Base-by-base conservation (phyloP, 495 filamentous ascomycete genomes). In the Lophium mytilinum region DNA sequence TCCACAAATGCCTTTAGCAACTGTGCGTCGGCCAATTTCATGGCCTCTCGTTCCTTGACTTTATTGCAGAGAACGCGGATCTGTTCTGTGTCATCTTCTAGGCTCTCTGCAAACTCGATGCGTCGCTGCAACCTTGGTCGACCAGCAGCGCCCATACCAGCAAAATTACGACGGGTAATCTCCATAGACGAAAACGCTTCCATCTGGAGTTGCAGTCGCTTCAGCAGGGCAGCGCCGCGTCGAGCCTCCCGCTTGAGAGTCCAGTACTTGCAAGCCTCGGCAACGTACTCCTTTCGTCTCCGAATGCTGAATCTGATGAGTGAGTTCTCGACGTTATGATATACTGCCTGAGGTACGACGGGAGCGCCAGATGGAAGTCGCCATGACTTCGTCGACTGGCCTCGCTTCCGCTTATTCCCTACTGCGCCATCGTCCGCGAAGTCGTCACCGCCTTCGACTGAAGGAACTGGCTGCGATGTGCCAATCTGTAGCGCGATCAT, bases 171-270 rank as follows among this genome's bases (percentile, higher is more conserved):
- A 34, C 93, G 79, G 1, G 90, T 94, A 62, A 99, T 86, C 71
- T 99, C 94, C 85, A 95, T 93, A 0, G 89, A 93, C 0, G 90
- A 89, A 69, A 97, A 98, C 0, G 88, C 86, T 66, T 96, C 92
- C 81, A 90, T 86, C 70, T 95, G 91, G 35, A 96, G 71, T 66
- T 98, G 93, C 9, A 97, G 76, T 37, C 93, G 83, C 72, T 96
- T 96, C 49, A 99, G 77, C 41, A 97, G 75, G 15, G 92, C 88
- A 14, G 93, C 93, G 34, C 93, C 93, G 58, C 93, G 79, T 37
- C 93, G 79, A 41, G 92, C 88, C 70, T 99, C 93, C 37, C 93
- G 80, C 71, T 99, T 99, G 51, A 97, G 74, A 0, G 93, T 97
- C 93, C 93, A 99, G 71, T 96, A 99, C 59, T 88, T 89, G 74